phyloP scores from a whole-genome alignment of 441 rosid genomes.

The Omphalea diandra region DNA sequence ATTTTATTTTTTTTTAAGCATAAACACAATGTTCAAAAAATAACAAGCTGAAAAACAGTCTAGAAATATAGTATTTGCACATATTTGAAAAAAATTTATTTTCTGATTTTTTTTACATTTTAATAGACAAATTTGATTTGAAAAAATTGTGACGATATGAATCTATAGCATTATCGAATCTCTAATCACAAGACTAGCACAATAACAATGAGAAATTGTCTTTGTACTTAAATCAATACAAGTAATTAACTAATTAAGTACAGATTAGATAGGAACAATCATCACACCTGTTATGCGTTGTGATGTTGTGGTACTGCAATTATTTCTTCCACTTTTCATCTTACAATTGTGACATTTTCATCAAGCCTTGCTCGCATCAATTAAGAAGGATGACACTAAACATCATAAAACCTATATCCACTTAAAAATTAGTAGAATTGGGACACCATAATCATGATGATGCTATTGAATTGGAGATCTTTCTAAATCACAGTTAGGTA shows the following conservation, averaged over 20 bases:
- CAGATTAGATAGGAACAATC: no score
- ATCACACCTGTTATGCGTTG: no score
- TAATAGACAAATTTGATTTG: no score
- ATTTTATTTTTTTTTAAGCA: no score
- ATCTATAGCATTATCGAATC: no score
- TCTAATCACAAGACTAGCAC: no score
- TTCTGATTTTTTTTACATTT: no score
- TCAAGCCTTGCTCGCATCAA: neutral
- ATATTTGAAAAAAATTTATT: no score
- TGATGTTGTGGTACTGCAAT: neutral
- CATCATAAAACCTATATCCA: neutral
- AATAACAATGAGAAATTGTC: no score
- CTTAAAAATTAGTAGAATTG: constrained; percentile 8
- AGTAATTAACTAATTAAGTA: no score
- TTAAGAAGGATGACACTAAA: neutral
- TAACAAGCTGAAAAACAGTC: neutral
- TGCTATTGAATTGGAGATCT: neutral
- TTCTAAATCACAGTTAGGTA: constrained; percentile 8
- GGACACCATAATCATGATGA: neutral
- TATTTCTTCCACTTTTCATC: neutral
- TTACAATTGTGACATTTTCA: neutral
- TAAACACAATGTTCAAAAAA: neutral
- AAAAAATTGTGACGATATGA: no score
- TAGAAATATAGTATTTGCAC: neutral
- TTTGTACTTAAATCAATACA: no score